Evolutionary conservation across 805 yeast genomes (phyloP), one percentile per base, ranked within the genome.

Genomic region (Lachancea sp.): DNA sequence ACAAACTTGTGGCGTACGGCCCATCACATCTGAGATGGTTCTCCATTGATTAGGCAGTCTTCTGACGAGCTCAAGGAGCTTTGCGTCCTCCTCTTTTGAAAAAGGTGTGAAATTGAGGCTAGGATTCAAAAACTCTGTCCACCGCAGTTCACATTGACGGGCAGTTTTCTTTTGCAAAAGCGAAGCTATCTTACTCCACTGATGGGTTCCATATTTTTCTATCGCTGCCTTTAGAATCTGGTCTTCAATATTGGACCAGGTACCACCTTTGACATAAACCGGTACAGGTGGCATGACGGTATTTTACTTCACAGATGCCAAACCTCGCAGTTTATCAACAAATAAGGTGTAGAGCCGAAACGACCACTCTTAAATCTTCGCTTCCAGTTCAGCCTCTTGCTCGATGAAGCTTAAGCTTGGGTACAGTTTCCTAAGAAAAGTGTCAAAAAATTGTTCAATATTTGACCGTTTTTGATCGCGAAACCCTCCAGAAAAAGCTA

Each of bases 21-120:
- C 89, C 62, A 90, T 69, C 9, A 81, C 62, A 6, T 85, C 78
- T 1, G 95, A 84, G n/a, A 93, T 85, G 1, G 93, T 79, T 38
- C 95, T 75, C 99, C 99, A 91, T 65, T 90, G 97, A 50, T 90
- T 88, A 1, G 98, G 97, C 53, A 90, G 67, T 29, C 80, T 63
- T 53, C 78, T 75, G 0, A 85, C 89, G 48, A 88, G 56, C 29
- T 75, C 72, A 46, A 89, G 61, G 38, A 91, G 68, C 57, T 76
- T 75, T 37, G 77, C 81, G 61, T 91, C 99, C 48, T 90, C 95
- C 22, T 78, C 82, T 25, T 72, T 69, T 0, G 83, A 66, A 93
- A 96, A 93, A 22, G 74, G 81, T 1, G 65, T 48, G 50, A 78
- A 79, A 56, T 75, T 70, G 40, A 91, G 73, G 3, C 71, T 63